Conservation (phyloP, 225 moss, liverwort and hornwort genomes). For the Thuidium tamariscinum region DNA sequence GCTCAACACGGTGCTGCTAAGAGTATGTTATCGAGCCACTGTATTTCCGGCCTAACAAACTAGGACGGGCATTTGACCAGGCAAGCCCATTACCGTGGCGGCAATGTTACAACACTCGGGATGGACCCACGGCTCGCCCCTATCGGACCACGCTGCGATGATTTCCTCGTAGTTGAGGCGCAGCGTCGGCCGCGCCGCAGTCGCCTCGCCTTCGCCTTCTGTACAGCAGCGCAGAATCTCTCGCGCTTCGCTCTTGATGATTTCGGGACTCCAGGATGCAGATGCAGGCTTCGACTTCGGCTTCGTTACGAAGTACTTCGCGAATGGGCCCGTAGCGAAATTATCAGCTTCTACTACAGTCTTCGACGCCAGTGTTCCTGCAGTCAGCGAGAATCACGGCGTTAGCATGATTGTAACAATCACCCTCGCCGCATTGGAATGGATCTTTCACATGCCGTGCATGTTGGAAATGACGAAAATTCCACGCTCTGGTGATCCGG, state of each 20-base stretch:
- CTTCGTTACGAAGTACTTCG: constrained; percentile 22
- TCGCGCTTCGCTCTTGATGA: constrained; percentile 32
- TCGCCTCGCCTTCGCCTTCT: not conserved
- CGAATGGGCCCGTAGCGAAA: constrained; percentile 13
- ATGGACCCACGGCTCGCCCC: constrained; percentile 43
- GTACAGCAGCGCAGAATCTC: constrained; percentile 43
- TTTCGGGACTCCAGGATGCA: not conserved
- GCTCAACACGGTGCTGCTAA: not conserved
- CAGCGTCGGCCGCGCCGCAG: constrained; percentile 4
- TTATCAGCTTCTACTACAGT: not conserved
- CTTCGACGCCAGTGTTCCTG: not conserved
- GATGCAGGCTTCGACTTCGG: not conserved
- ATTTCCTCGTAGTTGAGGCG: constrained; percentile 53
- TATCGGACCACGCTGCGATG: constrained; percentile 43
- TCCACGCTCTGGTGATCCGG: not conserved
- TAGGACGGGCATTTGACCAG: constrained; percentile 2
- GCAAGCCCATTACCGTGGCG: constrained; percentile 21
- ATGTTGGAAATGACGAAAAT: not conserved
- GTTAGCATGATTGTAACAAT: not conserved
- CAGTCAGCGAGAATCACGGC: not conserved
- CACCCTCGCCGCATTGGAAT: not conserved
- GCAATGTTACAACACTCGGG: not conserved
- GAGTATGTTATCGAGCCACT: not conserved
- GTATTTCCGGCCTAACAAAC: not conserved
- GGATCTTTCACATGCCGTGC: not conserved